Conservation (phyloP, 345 rosid genomes). For the Dimocarpus longan region DNA sequence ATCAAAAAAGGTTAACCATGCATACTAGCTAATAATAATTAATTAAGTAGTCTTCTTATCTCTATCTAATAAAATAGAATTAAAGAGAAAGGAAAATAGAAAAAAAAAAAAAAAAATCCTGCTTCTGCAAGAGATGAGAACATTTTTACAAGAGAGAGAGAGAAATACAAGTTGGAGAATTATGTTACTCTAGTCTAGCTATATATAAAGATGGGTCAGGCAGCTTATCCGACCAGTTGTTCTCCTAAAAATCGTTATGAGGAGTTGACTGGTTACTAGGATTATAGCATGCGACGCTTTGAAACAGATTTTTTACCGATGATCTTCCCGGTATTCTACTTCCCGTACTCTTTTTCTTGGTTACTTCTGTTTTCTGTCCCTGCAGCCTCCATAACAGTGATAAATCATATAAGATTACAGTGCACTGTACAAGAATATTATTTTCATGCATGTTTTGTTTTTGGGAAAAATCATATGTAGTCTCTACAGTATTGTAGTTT, state of each 20-base stretch:
- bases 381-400: background rate
- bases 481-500: no score
- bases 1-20: no score
- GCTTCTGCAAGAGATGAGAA: background rate
- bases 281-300: background rate
- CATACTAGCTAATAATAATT: no score
- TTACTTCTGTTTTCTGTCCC: background rate
- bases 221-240: background rate
- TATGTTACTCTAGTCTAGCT: no score
- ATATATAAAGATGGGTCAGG: background rate
- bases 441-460: no score
- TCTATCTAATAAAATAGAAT: no score
- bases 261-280: background rate
- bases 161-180: no score
- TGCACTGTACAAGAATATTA: background rate
- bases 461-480: background rate
- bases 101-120: no score
- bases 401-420: background rate
- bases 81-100: no score
- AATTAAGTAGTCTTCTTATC: no score
- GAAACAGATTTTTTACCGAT: background rate
- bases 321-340: background rate
- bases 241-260: background rate
- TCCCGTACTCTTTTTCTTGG: background rate
- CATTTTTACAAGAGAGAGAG: background rate